Base-by-base conservation (phyloP, 2,329 filamentous ascomycete genomes). In the Pseudogymnoascus sp. region DNA sequence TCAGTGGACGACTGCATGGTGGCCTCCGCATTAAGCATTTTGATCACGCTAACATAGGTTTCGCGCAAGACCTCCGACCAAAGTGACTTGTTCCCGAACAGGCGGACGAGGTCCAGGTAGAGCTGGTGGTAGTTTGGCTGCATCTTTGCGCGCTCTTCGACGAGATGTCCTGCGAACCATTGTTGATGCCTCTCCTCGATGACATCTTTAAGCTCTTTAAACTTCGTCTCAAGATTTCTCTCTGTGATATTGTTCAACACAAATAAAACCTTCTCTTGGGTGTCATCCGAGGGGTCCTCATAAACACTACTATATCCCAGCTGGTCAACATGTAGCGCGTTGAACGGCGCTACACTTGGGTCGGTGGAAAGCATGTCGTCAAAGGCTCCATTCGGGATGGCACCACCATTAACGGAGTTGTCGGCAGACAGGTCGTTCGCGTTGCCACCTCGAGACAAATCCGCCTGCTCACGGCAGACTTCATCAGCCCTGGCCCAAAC, bases 191-290 rank as follows among this genome's bases (percentile, higher is more conserved):
- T 87, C 62, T 89, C 85, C 60, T 91, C 87, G 59, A 99, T 78
- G 50, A 90, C 86, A 40, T 91, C 87, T 60, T 86, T 87, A 38
- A 99, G 83, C 68, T 97, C 92, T 62, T 83, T 82, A 70, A 93
- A 88, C 76, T 97, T 97, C 42, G 88, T 83, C 61, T 90, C 86
- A 17, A 99, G 80, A 50, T 96, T 97, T 44, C 88, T 87, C 69
- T 95, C 88, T 0, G 95, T 97, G 61, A 99, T 88, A 69, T 99
- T 99, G 80, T 99, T 99, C 64, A 99, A 81, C 26, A 96, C 90
- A 71, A 99, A 99, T 68, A 96, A 87, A 40, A 99, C 92, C 74
- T 91, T 96, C 74, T 96, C 95, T 69, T 96, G 93, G 0, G 89
- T 84, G 21, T 93, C 90, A 67, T 91, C 89, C 66, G 88, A 83